These are phyloP conservation scores for Amanita molliuscula DNA, from an alignment of 768 basidiomycete genomes.

Conservation along the genomic window DNA sequence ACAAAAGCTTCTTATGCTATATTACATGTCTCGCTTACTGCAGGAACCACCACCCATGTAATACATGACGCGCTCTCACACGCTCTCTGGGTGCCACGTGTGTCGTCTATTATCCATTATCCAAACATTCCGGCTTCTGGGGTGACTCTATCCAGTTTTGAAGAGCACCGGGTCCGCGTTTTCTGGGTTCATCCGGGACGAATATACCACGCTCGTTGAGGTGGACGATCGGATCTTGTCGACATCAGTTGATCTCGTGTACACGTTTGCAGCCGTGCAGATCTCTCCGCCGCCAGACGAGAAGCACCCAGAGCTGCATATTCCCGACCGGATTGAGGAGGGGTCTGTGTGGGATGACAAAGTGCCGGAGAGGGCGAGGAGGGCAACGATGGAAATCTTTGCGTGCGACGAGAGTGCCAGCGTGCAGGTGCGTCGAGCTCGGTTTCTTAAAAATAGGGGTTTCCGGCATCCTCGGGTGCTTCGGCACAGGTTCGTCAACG, in stretches of 20 bases:
- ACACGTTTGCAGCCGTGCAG: slow-evolving; percentile 44
- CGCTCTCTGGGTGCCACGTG: not conserved
- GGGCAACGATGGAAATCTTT: slow-evolving; percentile 69
- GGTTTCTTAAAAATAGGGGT: not conserved
- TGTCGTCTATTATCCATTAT: not conserved
- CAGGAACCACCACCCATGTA: no score
- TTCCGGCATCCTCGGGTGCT: not conserved
- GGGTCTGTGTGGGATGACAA: slow-evolving; percentile 51
- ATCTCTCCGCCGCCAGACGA: slow-evolving; percentile 40
- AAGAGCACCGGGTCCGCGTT: slow-evolving; percentile 88
- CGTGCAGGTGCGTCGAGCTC: slow-evolving; percentile 58
- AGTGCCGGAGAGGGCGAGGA: slow-evolving; percentile 43
- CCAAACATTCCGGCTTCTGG: no score
- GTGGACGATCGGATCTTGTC: slow-evolving; percentile 88
- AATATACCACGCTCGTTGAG: slow-evolving; percentile 78
- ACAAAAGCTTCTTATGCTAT: not conserved
- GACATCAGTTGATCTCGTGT: slow-evolving; percentile 73
- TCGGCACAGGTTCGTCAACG: not conserved
- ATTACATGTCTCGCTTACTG: not conserved
- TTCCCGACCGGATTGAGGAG: slow-evolving; percentile 24
- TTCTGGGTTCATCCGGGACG: slow-evolving; percentile 69
- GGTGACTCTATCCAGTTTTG: slow-evolving; percentile 42
- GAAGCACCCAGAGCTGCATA: slow-evolving; percentile 38
- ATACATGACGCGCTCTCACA: not conserved
- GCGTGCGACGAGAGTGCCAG: slow-evolving; percentile 85